A percentile compares a stretch with the other conserved stretches of the same genome.
Evolutionary conservation across 1,284 basidiomycete species (phyloP).

Genomic region (Pulveroboletus ridleyi): DNA sequence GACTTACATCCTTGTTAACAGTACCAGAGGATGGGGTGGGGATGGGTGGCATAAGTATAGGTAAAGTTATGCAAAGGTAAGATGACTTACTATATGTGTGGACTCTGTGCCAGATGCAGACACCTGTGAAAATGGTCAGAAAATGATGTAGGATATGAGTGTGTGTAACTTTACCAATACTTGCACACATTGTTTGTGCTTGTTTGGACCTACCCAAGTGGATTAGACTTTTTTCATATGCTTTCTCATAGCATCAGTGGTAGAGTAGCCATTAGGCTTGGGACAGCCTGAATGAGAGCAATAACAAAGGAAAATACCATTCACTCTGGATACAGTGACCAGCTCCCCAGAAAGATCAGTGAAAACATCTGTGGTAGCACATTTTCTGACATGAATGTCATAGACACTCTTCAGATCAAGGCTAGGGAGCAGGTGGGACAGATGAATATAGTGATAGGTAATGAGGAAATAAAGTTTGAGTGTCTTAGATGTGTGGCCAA

Average conservation of each 20-base stretch:
- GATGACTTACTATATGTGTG: no score
- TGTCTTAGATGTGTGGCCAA: no score
- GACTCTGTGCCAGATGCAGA: no score
- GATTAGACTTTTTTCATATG: neutral
- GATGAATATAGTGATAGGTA: neutral
- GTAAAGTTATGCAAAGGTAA: no score
- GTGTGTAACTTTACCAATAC: neutral
- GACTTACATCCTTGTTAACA: no score
- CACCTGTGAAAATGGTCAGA: no score
- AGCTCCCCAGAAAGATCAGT: neutral
- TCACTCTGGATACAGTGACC: neutral
- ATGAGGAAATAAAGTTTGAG: no score
- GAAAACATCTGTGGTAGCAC: neutral
- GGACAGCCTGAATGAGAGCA: neutral
- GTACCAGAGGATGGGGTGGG: no score
- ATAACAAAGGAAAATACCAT: neutral
- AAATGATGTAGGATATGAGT: no score
- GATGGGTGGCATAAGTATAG: no score
- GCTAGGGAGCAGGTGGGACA: neutral
- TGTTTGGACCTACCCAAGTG: conserved; percentile 3
- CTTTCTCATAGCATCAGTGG: neutral
- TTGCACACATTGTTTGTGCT: neutral
- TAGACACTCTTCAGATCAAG: neutral
- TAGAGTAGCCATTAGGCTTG: neutral
- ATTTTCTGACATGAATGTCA: neutral